These are phyloP conservation scores for Coniochaeta ligniaria DNA, from an alignment of 2,329 filamentous ascomycete genomes.

Conservation along the genomic window DNA sequence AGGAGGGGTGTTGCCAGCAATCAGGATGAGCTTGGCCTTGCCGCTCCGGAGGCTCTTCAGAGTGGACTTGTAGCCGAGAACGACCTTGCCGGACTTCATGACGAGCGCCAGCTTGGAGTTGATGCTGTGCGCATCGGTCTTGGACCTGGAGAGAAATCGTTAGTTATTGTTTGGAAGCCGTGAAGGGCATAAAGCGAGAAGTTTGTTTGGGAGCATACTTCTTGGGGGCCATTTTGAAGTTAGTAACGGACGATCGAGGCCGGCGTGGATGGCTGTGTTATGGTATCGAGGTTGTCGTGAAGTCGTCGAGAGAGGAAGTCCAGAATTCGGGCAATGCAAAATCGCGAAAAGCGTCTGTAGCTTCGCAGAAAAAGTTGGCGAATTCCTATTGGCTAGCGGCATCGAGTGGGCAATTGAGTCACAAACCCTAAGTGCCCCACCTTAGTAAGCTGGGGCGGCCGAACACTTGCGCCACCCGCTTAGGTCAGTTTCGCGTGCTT, in stretches of 20 bases:
- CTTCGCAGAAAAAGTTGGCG: conserved; percentile 1
- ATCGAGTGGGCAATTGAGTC: conserved; percentile 9
- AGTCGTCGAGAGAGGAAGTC: conserved; percentile 7
- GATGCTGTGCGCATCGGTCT: conserved; percentile 74
- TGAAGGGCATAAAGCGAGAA: background rate
- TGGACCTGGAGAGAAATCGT: conserved; percentile 30
- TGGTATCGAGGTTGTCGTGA: conserved; percentile 3
- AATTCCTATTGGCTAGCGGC: conserved; percentile 14
- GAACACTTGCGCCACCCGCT: background rate
- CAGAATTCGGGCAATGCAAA: conserved; percentile 6
- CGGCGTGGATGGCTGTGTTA: background rate
- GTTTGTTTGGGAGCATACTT: conserved; percentile 45
- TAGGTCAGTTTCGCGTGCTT: conserved; percentile 30
- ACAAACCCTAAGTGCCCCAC: conserved; percentile 29
- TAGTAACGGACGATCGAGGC: conserved; percentile 8
- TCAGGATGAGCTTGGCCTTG: conserved; percentile 96
- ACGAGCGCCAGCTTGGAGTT: conserved; percentile 55
- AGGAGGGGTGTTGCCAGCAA: conserved; percentile 78
- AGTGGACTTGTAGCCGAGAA: conserved; percentile 82
- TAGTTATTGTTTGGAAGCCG: conserved; percentile 30
- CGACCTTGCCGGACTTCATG: conserved; percentile 67
- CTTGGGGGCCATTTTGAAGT: conserved; percentile 55
- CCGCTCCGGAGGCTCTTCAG: conserved; percentile 76
- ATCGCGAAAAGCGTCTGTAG: conserved; percentile 2
- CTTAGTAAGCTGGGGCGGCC: conserved; percentile 8